Base-by-base conservation (phyloP, 2,329 filamentous ascomycete species). In the Rhinocladiella similis region DNA sequence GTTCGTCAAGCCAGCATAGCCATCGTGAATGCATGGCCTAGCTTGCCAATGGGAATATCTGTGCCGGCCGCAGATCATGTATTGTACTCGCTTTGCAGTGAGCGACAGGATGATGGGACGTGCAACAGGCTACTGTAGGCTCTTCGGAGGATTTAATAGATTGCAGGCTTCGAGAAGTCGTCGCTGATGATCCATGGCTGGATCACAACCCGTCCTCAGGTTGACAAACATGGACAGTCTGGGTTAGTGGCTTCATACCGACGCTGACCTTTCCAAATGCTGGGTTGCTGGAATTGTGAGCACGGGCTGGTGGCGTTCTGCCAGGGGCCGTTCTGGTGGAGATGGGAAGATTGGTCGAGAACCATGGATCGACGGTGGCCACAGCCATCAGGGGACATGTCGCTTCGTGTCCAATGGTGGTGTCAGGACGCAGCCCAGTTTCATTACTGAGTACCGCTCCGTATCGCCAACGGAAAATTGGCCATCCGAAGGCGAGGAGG, bases 341-440 rank as follows among this genome's bases (percentile, higher is more conserved):
- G 51, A 18, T n/a, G 33, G 12, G 35, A 50, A 49, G 47, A 61
- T 56, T 58, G 59, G 59, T 56, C 59, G 56, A 61, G 59, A 61
- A 56, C 53, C 39, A 54, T 50, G 53, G 56, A 59, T 61, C 53
- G 54, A 29, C 42, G 29, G 41, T 41, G 38, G 4, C 38, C 38
- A 41, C 38, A 41, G 38, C 14, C 18, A 33, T 48, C 52, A 54
- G 53, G 58, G 59, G 55, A 48, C 20, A 38, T 41, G 22, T 14
- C 59, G 42, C 47, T 50, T 59, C 53, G 41, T 47, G 45, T 48
- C 57, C 57, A 60, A 56, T 54, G 35, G 41, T 41, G 47, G 50
- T 35, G 52, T 58, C 49, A 50, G 48, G 36, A 38, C 47, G 27
- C 51, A 29, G 50, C 41, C 47, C 22, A 48, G 59, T 59, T 62